phyloP scores from a whole-genome alignment of 768 basidiomycete genomes.

The Mycena vulgaris region DNA sequence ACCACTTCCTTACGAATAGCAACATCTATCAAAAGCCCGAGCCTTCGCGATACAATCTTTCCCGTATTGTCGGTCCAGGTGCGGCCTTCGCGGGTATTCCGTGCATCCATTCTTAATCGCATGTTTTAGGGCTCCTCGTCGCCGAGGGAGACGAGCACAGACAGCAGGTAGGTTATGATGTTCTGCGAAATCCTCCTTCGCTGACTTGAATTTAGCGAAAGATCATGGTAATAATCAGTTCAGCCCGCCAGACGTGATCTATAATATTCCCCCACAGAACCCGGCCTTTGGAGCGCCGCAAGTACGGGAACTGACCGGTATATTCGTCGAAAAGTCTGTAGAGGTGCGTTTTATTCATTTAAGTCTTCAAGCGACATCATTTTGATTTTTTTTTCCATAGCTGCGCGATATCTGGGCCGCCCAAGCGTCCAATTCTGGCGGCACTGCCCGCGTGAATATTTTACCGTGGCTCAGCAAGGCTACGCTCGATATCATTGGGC shows the following conservation, averaged over 20 bases:
- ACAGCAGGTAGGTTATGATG: slow-evolving; percentile 21
- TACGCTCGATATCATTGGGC: no score
- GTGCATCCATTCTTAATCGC: not conserved
- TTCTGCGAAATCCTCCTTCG: not conserved
- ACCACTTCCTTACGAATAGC: slow-evolving; percentile 33
- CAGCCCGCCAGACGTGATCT: not conserved
- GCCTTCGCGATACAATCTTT: slow-evolving; percentile 12
- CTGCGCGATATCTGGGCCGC: slow-evolving; percentile 47
- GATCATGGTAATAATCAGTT: slow-evolving; percentile 22
- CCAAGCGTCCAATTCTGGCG: slow-evolving; percentile 26
- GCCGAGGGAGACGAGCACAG: slow-evolving; percentile 31
- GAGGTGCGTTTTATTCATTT: slow-evolving; percentile 38
- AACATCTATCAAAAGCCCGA: slow-evolving; percentile 30
- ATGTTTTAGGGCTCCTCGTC: slow-evolving; percentile 27
- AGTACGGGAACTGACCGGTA: slow-evolving; percentile 39
- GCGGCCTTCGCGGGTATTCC: not conserved
- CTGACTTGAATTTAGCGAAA: slow-evolving; percentile 23
- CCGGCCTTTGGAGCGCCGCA: slow-evolving; percentile 44
- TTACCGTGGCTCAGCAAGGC: slow-evolving; percentile 31
- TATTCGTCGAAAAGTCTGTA: slow-evolving; percentile 40
- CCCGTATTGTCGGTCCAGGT: slow-evolving; percentile 36
- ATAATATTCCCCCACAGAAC: slow-evolving; percentile 18
- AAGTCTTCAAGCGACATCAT: no score
- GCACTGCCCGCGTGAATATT: slow-evolving; percentile 19
- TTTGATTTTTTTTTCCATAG: slow-evolving; percentile 22